A percentile compares a stretch with the other conserved stretches of the same genome.
phyloP scores from a whole-genome alignment of 805 yeast genomes.

The Deakozyma indianensis region DNA sequence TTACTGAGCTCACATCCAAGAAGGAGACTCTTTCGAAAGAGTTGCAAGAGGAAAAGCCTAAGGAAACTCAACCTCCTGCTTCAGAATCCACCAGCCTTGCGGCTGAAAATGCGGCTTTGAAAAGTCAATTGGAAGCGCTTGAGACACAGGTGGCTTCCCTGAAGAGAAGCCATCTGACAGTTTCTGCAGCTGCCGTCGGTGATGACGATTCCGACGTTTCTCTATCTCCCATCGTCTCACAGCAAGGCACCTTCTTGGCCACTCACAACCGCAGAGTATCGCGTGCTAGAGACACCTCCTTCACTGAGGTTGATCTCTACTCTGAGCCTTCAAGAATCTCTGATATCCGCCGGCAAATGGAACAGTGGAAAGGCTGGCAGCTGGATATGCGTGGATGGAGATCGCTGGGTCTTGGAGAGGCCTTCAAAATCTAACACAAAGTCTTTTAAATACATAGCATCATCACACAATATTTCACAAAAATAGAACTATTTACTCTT shows the following conservation, averaged over 20 bases:
- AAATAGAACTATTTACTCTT: no score
- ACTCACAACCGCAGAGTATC: background rate
- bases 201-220: constrained; percentile 12
- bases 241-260: background rate
- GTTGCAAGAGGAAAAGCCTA: background rate
- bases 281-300: constrained; percentile 12
- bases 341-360: constrained; percentile 31
- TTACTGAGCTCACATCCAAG: background rate
- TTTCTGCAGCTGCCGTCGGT: background rate
- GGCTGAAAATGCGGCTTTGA: constrained; percentile 25
- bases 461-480: background rate
- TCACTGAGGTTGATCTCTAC: constrained; percentile 23
- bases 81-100: no score
- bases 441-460: background rate
- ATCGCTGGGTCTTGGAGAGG: constrained; percentile 42
- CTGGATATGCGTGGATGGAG: constrained; percentile 80
- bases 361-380: constrained; percentile 74
- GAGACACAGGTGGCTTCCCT: constrained; percentile 15
- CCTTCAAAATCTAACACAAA: constrained; percentile 1
- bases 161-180: background rate
- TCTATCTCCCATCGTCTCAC: constrained; percentile 8
- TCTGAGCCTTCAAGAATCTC: constrained; percentile 40
- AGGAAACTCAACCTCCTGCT: no score
- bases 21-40: background rate
- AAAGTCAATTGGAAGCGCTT: constrained; percentile 22